A percentile compares a stretch with the other conserved stretches of the same genome.
phyloP scores from a whole-genome alignment of 805 yeast species.

The Saccharomyces jurei region DNA sequence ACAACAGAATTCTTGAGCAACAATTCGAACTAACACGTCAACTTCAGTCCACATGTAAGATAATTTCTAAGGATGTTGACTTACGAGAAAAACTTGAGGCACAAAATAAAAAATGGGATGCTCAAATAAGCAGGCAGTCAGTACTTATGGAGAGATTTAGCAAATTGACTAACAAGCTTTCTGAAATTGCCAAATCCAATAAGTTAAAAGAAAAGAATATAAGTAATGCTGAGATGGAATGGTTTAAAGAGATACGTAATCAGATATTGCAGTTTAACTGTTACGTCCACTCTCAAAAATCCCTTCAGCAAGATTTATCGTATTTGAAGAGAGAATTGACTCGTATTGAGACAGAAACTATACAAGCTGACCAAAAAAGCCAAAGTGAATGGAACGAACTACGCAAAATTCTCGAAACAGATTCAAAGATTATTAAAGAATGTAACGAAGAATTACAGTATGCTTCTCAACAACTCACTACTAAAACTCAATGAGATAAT shows the following conservation, averaged over 20 bases:
- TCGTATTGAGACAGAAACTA: constrained; percentile 6
- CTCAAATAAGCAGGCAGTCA: constrained; percentile 28
- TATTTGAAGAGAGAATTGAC: constrained; percentile 24
- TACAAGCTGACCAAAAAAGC: constrained; percentile 1
- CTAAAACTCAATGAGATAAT: background rate
- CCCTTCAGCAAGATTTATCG: constrained; percentile 23
- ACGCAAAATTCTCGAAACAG: constrained; percentile 20
- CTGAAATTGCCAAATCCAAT: constrained; percentile 12
- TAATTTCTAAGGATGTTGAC: constrained; percentile 12
- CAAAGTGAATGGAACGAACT: constrained; percentile 29
- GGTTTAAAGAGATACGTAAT: constrained; percentile 38
- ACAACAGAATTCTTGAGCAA: constrained; percentile 33
- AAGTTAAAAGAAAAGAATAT: constrained; percentile 26
- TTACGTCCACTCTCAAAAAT: constrained; percentile 23
- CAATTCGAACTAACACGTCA: constrained; percentile 38
- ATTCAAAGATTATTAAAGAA: constrained; percentile 19
- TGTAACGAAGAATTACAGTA: constrained; percentile 14
- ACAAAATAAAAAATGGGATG: constrained; percentile 12
- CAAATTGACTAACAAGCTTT: constrained; percentile 23
- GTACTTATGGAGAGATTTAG: constrained; percentile 27
- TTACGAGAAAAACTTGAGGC: constrained; percentile 10
- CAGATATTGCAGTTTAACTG: constrained; percentile 29
- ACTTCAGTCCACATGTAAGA: constrained; percentile 22
- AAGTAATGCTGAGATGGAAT: constrained; percentile 35
- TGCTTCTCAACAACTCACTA: constrained; percentile 2